Evolutionary conservation across 768 basidiomycete genomes (phyloP), one percentile per base, ranked within the genome.

Genomic region (Boletus sp.): DNA sequence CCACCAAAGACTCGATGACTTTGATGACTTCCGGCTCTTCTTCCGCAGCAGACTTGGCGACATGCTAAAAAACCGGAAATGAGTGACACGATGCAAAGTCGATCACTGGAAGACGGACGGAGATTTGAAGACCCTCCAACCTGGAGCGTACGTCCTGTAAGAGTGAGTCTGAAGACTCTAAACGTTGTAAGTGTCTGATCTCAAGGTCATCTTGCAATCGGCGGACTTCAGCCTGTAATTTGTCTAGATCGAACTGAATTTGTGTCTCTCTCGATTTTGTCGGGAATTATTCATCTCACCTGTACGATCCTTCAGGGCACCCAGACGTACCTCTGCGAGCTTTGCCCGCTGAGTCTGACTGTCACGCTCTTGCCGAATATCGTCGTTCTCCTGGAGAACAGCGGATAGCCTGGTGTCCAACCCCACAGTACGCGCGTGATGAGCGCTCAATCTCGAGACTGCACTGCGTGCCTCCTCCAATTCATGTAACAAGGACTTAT

Each of bases 1-100:
- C 82, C 8, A 94, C 92, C 30, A 96, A 76, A n/a, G 86, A 83
- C 66, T 93, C 91, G 14, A 97, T 73, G 13, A 93, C 83, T 50
- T 77, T 74, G 33, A 78, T 83, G 17, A 90, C 72, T 62, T 89
- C 87, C 15, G 79, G 69, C 50, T 85, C 77, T 45, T 83, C 83
- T 11, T 63, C 59, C 19, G 61, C 51, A 21, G 57, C 25, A 33
- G 77, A 69, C 47, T 72, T 64, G 25, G 74, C 71, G 19, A 75
- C 55, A 69, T 80, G 71, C 78, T 77, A 53, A 51, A 47, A 42
- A 42, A 34, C 29, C 48, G 43, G 58, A 40, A 11, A 60, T 72
- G 37, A 68, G 51, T 48, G 51, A 54, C 46, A 50, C 42, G 35
- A 23, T 27, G 37, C 29, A 42, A 11, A 45, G 23, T 46, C 6